Conservation (phyloP, 768 basidiomycete species). For the Coprinellus micaceus region DNA sequence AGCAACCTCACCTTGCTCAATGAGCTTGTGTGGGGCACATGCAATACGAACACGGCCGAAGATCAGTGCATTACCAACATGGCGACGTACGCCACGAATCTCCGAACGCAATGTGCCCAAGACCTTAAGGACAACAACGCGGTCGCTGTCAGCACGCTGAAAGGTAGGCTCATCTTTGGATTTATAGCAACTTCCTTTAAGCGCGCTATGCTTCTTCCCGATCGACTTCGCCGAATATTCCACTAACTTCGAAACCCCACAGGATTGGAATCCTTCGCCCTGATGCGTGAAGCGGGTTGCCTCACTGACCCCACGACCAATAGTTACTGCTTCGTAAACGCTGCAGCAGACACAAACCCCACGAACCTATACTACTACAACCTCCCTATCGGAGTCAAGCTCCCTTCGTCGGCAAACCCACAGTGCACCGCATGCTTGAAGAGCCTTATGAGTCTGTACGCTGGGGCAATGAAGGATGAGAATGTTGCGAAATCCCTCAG, state of each 20-base stretch:
- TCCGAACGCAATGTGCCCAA: conserved; percentile 48
- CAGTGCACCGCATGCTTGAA: conserved; percentile 66
- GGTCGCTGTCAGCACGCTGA: conserved; percentile 51
- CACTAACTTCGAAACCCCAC: background rate
- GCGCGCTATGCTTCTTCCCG: background rate
- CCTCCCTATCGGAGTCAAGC: conserved; percentile 54
- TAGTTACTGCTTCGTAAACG: conserved; percentile 72
- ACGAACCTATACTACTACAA: conserved; percentile 72
- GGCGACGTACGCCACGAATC: conserved; percentile 51
- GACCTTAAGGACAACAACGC: conserved; percentile 54
- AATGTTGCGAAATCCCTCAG: conserved; percentile 21
- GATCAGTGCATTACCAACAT: conserved; percentile 65
- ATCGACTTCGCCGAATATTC: background rate
- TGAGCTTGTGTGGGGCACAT: conserved; percentile 72
- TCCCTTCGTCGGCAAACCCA: conserved; percentile 44
- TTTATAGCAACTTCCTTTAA: background rate
- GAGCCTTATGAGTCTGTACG: conserved; percentile 54
- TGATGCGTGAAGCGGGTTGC: conserved; percentile 65
- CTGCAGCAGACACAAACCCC: conserved; percentile 51
- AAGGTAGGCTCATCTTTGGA: conserved; percentile 35
- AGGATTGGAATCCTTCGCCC: conserved; percentile 61
- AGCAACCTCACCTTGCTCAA: conserved; percentile 60
- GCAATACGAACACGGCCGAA: conserved; percentile 51
- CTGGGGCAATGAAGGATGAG: conserved; percentile 32
- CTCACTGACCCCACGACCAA: conserved; percentile 51